phyloP scores from a whole-genome alignment of 2,329 filamentous ascomycete species.

The Paraconiothyrium brasiliense region DNA sequence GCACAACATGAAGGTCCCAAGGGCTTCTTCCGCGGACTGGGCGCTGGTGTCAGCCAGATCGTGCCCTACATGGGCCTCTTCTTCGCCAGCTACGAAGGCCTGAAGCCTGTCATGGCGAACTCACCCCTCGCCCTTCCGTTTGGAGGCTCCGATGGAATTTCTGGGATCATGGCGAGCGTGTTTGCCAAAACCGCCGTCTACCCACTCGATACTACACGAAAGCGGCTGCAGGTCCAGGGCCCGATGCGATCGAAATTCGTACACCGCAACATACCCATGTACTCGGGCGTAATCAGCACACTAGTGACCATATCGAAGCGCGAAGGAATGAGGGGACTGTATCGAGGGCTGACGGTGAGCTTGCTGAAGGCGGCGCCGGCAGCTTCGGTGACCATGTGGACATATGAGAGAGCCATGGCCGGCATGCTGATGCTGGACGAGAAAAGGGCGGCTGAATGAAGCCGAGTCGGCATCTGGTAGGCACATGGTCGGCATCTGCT shows the following conservation, averaged over 20 bases:
- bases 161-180: conserved; percentile 81
- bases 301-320: conserved; percentile 72
- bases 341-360: conserved; percentile 87
- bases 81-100: conserved; percentile 85
- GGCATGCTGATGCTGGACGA: conserved; percentile 58
- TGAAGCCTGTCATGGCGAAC: conserved; percentile 60
- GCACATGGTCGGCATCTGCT: neutral
- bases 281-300: conserved; percentile 72
- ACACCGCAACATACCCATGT: conserved; percentile 87
- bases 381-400: conserved; percentile 93
- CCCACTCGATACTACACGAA: conserved; percentile 89
- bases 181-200: conserved; percentile 90
- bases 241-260: conserved; percentile 82
- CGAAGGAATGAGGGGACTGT: conserved; percentile 83
- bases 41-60: conserved; percentile 84
- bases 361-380: conserved; percentile 93
- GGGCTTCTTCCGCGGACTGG: conserved; percentile 90
- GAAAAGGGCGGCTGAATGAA: conserved; percentile 15
- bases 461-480: neutral
- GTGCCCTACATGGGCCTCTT: conserved; percentile 98
- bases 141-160: conserved; percentile 82
- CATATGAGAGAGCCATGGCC: conserved; percentile 80
- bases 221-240: conserved; percentile 93
- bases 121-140: conserved; percentile 69
- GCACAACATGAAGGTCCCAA: conserved; percentile 73